These are phyloP conservation scores for Colletotrichum gloeosporioides DNA, from an alignment of 2,329 filamentous ascomycete species.

Conservation along the genomic window DNA sequence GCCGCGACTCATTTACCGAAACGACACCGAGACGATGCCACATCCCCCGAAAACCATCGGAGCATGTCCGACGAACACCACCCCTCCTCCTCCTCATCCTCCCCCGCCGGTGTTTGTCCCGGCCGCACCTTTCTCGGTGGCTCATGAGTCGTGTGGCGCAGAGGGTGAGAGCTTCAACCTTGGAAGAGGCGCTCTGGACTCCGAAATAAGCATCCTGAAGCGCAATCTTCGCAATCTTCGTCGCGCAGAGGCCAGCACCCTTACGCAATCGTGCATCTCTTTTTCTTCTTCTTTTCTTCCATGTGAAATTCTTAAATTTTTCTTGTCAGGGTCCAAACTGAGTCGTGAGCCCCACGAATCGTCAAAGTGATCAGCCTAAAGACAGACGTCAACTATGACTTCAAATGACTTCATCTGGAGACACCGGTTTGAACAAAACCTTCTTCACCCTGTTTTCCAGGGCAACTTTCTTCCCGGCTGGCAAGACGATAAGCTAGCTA, in stretches of 20 bases:
- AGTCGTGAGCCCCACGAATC: constrained; percentile 3
- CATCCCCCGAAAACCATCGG: neutral
- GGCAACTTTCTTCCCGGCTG: neutral
- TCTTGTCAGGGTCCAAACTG: neutral
- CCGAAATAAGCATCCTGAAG: constrained; percentile 5
- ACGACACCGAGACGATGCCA: constrained; percentile 1
- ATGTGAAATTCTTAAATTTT: neutral
- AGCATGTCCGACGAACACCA: neutral
- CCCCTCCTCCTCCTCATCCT: neutral
- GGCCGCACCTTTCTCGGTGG: neutral
- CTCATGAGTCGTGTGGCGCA: constrained; percentile 27
- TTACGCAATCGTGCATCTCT: neutral
- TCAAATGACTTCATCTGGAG: constrained; percentile 7
- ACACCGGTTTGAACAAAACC: neutral
- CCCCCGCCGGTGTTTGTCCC: neutral
- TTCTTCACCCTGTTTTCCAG: neutral
- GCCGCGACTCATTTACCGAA: neutral
- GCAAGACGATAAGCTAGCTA: neutral
- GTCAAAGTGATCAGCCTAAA: neutral
- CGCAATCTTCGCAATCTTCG: neutral
- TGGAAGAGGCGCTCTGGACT: constrained; percentile 1
- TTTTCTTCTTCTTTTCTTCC: neutral
- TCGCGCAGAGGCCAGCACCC: neutral
- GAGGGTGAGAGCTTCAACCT: neutral
- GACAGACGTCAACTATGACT: constrained; percentile 9